phyloP scores from a whole-genome alignment of 2,329 filamentous ascomycete genomes.

The Aspergillus ruber region DNA sequence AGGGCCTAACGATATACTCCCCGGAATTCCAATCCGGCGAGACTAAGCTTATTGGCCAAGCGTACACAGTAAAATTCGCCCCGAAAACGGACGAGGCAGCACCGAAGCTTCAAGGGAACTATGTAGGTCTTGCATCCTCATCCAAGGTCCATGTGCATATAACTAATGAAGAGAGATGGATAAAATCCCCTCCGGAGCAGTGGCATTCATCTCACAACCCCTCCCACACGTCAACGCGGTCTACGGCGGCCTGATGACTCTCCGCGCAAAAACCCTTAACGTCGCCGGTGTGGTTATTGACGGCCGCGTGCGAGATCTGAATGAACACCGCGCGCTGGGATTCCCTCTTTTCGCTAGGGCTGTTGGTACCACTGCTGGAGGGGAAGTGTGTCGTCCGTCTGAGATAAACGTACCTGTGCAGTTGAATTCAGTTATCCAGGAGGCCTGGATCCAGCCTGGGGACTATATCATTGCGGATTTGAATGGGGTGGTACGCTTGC shows the following conservation, averaged over 20 bases:
- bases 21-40: slow-evolving; percentile 45
- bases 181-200: slow-evolving; percentile 40
- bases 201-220: slow-evolving; percentile 48
- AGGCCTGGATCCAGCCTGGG: slow-evolving; percentile 26
- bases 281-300: slow-evolving; percentile 48
- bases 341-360: slow-evolving; percentile 1
- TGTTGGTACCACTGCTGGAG: background rate
- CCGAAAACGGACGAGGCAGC: slow-evolving; percentile 39
- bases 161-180: slow-evolving; percentile 41
- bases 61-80: slow-evolving; percentile 51
- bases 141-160: background rate
- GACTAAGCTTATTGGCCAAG: slow-evolving; percentile 51
- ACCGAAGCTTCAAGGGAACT: slow-evolving; percentile 43
- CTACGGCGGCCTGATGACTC: slow-evolving; percentile 51
- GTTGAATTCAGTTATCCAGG: slow-evolving; percentile 23
- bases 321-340: slow-evolving; percentile 46
- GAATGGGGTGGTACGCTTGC: slow-evolving; percentile 34
- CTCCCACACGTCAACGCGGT: slow-evolving; percentile 40
- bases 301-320: slow-evolving; percentile 47
- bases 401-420: slow-evolving; percentile 27
- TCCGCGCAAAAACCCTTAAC: slow-evolving; percentile 39
- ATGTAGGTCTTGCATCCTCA: slow-evolving; percentile 29
- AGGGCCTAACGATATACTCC: slow-evolving; percentile 51
- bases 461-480: slow-evolving; percentile 34
- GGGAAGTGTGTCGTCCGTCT: slow-evolving; percentile 18